Evolutionary conservation across 805 yeast species (phyloP), one percentile per base, ranked within the genome.

Genomic region (Maudiozyma pseudohumilis): DNA sequence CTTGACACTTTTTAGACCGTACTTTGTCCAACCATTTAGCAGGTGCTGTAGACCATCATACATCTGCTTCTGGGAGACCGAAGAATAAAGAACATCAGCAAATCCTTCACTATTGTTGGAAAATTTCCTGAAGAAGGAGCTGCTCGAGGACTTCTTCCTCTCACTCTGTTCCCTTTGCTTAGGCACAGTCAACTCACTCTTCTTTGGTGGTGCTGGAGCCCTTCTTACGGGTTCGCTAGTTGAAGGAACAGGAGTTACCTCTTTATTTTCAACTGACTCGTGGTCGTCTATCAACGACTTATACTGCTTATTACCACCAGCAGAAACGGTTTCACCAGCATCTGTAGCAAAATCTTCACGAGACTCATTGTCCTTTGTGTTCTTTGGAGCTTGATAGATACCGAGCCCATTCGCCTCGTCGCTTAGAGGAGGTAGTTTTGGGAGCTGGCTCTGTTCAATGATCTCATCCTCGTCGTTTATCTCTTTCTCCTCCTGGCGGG

Each of bases 1-100:
- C 27, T 59, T 62, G 41, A 81, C 65, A 42, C 74, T 69, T 46
- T 70, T 73, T 48, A 81, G 59, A 7, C 92, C 89, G 49, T 80
- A 80, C 42, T 71, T 74, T 11, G 74, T 69, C 92, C 92, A 81
- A 13, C 80, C 75, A 32, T 59, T 64, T 45, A 81, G 61, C 39
- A 81, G 66, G 31, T 81, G 74, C 52, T 64, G 69, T 47, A 81
- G 60, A 3, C 86, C 85, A 31, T 74, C 73, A 42, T 72, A 70
- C 68, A 80, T 68, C 52, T 80, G 85, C 20, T 63, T 69, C 40
- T 62, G 56, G 32, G 57, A 49, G 7, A 64, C 59, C 6, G 53
- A 54, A 13, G 63, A 55, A 28, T 56, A 42, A 4, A 63, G 42
- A 28, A 34, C 39, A 11, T 26, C 27, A 11, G 35, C 21, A 19